These are phyloP conservation scores for Hyaloscypha hepaticicola DNA, from an alignment of 495 filamentous ascomycete genomes.

Conservation along the genomic window DNA sequence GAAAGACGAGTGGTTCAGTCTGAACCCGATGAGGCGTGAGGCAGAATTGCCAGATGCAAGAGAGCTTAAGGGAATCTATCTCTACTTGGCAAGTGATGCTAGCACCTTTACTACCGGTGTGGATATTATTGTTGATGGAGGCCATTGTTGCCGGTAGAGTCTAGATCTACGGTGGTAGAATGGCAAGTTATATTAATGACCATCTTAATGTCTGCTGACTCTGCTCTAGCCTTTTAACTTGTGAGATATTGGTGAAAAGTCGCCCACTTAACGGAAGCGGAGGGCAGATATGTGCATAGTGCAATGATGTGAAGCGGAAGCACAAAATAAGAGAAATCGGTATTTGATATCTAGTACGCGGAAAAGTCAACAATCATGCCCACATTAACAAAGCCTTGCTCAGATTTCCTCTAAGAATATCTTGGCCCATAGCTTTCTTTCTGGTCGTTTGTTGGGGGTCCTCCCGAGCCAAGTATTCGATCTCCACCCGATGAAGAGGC, in stretches of 20 bases:
- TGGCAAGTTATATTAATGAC: no score
- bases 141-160: conserved; percentile 44
- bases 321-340: no score
- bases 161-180: no score
- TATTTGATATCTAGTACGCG: no score
- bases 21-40: conserved; percentile 72
- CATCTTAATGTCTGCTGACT: no score
- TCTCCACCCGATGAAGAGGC: not conserved
- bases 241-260: no score
- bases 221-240: no score
- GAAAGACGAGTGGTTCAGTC: conserved; percentile 66
- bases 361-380: not conserved
- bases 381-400: not conserved
- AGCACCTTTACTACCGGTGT: conserved; percentile 52
- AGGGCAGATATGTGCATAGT: no score
- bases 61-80: conserved; percentile 79
- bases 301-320: no score
- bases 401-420: not conserved
- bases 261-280: no score
- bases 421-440: not conserved
- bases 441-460: not conserved
- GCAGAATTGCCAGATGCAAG: conserved; percentile 71
- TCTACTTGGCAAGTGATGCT: conserved; percentile 72
- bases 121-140: conserved; percentile 56
- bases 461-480: not conserved